Evolutionary conservation across 2,329 filamentous ascomycete species (phyloP), one percentile per base, ranked within the genome.

Genomic region (Diplodia corticola): DNA sequence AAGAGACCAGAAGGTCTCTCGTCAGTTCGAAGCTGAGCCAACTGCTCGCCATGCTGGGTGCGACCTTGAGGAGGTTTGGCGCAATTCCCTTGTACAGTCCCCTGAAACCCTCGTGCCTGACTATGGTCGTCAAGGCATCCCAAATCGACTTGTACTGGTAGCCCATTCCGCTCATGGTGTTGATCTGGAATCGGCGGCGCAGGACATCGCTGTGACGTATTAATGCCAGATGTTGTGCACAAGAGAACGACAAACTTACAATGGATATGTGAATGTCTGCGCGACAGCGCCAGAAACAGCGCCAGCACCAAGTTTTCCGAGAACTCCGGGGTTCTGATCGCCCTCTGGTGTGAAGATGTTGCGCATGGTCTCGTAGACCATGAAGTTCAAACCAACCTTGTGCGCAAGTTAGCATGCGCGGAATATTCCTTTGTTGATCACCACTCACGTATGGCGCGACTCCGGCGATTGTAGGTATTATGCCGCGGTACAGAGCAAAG

Each of bases 161-260:
- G 60, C 95, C 95, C 89, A 99, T 94, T 61, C 95, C 95, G 55
- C 91, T 92, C 95, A 99, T 99, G 64, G 95, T 97, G 80, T 99
- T 99, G 81, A 99, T 95, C 76, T 99, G 95, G 78, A 99, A 99
- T 60, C 95, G 88, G 68, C 95, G 89, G 35, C 95, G 91, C 64
- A 99, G 84, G 2, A 99, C 94, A 76, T 97, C 93, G 76, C 92
- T 95, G 64, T n/a, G 44, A 28, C 28, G n/a, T 35, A 20, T 66
- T 48, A 66, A 57, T 24, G 17, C 17, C 28, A 35, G 28, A 13
- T n/a, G 5, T 35, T 28, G 24, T 24, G 26, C 5, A 9, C 22
- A 9, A 22, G 30, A 20, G 9, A n/a, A 7, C 28, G 15, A 12
- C 7, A 26, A 12, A 55, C 91, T 85, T 80, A 96, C 91, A 99